Base-by-base conservation (phyloP, 176 grass and related monocot species). In the Paspalum notatum region DNA sequence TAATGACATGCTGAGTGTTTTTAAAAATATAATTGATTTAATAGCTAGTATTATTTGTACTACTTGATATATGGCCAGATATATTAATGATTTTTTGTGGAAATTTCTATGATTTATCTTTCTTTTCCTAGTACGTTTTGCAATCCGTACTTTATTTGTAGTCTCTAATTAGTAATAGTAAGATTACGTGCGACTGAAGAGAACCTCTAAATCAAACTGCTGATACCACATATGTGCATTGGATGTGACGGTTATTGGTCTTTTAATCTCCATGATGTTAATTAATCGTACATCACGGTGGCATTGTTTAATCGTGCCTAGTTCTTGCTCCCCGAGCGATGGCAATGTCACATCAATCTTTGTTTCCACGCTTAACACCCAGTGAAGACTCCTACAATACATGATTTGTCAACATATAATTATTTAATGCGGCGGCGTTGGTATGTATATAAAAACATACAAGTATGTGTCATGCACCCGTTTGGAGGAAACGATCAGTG, bases 401-500 rank as follows among this genome's bases (percentile, higher is more conserved):
- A 62, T 8, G 55, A 51, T 61, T 50, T 66, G 49, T 57, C 68
- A n/a, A 74, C 14, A 45, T 60, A 45, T 53, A 40, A 75, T 70
- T 76, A 13, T 76, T 64, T 81, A 86, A 55, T 71, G 55, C 13
- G 52, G 64, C 47, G 44, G 22, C 39, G 17, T 12, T 64, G 10
- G 49, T 75, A 42, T 49, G 57, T 50, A 22, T 3, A 58, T n/a
- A n/a, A n/a, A n/a, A n/a, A n/a, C n/a, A n/a, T n/a, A n/a, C n/a
- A n/a, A n/a, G n/a, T n/a, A n/a, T n/a, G n/a, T n/a, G n/a, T n/a
- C n/a, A n/a, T 62, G 48, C 16, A 50, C 8, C 53, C 66, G 59
- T 69, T 15, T 47, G 61, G 32, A 74, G 48, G 80, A 84, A 84
- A 68, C 43, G 61, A 67, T 64, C 38, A 75, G 56, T 56, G 13